Evolutionary conservation across 805 yeast species (phyloP).

Genomic region (Starmera quercuum): DNA sequence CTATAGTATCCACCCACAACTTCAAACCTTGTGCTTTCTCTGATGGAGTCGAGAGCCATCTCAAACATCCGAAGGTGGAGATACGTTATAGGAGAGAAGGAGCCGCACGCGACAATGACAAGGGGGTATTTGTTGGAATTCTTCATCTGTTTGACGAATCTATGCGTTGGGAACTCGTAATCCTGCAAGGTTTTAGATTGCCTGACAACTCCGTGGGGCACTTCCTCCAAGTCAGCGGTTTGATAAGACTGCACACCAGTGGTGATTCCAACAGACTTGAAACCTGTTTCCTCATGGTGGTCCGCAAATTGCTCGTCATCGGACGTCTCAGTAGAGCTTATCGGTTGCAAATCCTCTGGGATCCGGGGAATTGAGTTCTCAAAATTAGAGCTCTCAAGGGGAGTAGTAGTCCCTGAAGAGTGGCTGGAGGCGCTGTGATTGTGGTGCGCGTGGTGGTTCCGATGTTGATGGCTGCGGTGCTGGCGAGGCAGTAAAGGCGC

Average conservation of each 20-base stretch:
- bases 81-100: slow-evolving; percentile 93
- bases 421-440: slow-evolving; percentile 5
- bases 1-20: slow-evolving; percentile 95
- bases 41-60: slow-evolving; percentile 92
- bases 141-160: slow-evolving; percentile 60
- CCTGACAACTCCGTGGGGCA: slow-evolving; percentile 87
- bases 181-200: slow-evolving; percentile 68
- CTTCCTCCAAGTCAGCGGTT: slow-evolving; percentile 93
- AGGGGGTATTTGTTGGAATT: slow-evolving; percentile 80
- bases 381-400: slow-evolving; percentile 1
- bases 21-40: slow-evolving; percentile 89
- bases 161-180: slow-evolving; percentile 82
- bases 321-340: slow-evolving; percentile 35
- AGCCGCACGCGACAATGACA: slow-evolving; percentile 95
- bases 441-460: slow-evolving; percentile 6
- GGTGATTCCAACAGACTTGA: too few relatives aligned
- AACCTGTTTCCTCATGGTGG: too few relatives aligned
- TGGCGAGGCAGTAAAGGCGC: slow-evolving; percentile 53
- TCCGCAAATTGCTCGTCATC: slow-evolving; percentile 20
- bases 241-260: slow-evolving; percentile 39
- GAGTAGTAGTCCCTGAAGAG: slow-evolving; percentile 6
- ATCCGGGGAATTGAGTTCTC: slow-evolving; percentile 39
- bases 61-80: slow-evolving; percentile 95
- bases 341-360: slow-evolving; percentile 51
- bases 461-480: slow-evolving; percentile 19